These are phyloP conservation scores for Phytophthora europaea DNA, from an alignment of 352 stramenopile species.

Conservation along the genomic window DNA sequence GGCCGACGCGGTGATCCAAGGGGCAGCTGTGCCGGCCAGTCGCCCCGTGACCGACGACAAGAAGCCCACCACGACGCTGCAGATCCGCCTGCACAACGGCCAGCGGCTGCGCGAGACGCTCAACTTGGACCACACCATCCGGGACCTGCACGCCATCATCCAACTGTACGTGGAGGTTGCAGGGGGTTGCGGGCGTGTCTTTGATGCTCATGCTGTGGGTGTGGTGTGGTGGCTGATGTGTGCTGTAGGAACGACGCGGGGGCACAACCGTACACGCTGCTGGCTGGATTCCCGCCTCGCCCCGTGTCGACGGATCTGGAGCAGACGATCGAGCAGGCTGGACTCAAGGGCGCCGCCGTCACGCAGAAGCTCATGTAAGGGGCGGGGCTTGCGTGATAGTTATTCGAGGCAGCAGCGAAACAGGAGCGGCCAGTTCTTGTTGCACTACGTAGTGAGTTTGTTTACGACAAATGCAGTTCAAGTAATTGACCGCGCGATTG, in stretches of 20 bases:
- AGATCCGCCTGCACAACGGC: slow-evolving; percentile 90
- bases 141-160: slow-evolving; percentile 90
- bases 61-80: slow-evolving; percentile 88
- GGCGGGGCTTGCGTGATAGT: background rate
- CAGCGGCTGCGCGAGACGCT: slow-evolving; percentile 84
- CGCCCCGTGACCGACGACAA: slow-evolving; percentile 85
- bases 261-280: slow-evolving; percentile 88
- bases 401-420: background rate
- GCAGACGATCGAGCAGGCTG: slow-evolving; percentile 91
- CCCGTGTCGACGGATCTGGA: slow-evolving; percentile 86
- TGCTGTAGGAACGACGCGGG: slow-evolving; percentile 71
- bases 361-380: slow-evolving; percentile 92
- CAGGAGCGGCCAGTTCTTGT: slow-evolving; percentile 12
- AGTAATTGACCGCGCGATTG: background rate
- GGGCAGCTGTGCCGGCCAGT: slow-evolving; percentile 42
- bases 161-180: slow-evolving; percentile 57
- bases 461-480: background rate
- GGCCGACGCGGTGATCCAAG: slow-evolving; percentile 60
- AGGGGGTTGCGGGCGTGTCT: background rate
- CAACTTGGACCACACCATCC: slow-evolving; percentile 91
- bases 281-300: slow-evolving; percentile 93
- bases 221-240: slow-evolving; percentile 2
- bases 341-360: slow-evolving; percentile 92
- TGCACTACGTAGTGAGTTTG: slow-evolving; percentile 1
- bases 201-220: background rate